Conservation (phyloP, 2,329 filamentous ascomycete species). For the Colletotrichum eremochloae region DNA sequence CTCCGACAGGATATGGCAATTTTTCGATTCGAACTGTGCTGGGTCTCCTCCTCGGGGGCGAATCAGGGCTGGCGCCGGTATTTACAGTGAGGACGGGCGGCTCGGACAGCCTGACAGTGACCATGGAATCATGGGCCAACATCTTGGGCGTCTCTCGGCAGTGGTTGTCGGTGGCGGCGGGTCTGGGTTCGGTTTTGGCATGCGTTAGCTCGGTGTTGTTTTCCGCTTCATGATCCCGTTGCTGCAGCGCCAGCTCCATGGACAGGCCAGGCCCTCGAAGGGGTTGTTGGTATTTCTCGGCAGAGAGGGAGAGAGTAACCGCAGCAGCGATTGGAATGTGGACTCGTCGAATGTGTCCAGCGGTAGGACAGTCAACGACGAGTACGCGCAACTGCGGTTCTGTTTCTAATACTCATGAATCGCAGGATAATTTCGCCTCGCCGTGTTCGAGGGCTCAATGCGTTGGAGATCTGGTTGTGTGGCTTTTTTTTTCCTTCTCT, state of each 20-base stretch:
- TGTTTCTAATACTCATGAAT: slow-evolving; percentile 28
- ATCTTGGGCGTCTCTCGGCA: slow-evolving; percentile 42
- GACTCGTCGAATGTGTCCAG: slow-evolving; percentile 17
- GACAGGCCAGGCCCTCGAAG: slow-evolving; percentile 30
- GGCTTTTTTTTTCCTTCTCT: not conserved
- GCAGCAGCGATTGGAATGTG: slow-evolving; percentile 38
- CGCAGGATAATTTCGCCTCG: slow-evolving; percentile 33
- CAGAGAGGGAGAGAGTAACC: not conserved
- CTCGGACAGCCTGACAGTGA: slow-evolving; percentile 81
- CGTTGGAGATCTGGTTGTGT: slow-evolving; percentile 12
- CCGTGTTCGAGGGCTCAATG: slow-evolving; percentile 1
- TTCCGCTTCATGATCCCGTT: slow-evolving; percentile 36
- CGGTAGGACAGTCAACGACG: slow-evolving; percentile 34
- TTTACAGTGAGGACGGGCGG: slow-evolving; percentile 66
- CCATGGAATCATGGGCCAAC: slow-evolving; percentile 75
- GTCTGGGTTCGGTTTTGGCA: slow-evolving; percentile 40
- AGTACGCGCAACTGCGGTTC: slow-evolving; percentile 24
- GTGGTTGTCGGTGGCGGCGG: slow-evolving; percentile 24
- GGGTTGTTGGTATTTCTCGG: slow-evolving; percentile 31
- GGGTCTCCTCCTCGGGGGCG: slow-evolving; percentile 35
- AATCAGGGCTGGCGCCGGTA: slow-evolving; percentile 52
- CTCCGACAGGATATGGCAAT: slow-evolving; percentile 18
- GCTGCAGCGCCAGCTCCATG: slow-evolving; percentile 40
- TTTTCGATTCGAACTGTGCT: slow-evolving; percentile 42
- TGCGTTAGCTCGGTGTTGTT: slow-evolving; percentile 39